phyloP scores from a whole-genome alignment of 495 filamentous ascomycete species.

The Penicillium arizonense region DNA sequence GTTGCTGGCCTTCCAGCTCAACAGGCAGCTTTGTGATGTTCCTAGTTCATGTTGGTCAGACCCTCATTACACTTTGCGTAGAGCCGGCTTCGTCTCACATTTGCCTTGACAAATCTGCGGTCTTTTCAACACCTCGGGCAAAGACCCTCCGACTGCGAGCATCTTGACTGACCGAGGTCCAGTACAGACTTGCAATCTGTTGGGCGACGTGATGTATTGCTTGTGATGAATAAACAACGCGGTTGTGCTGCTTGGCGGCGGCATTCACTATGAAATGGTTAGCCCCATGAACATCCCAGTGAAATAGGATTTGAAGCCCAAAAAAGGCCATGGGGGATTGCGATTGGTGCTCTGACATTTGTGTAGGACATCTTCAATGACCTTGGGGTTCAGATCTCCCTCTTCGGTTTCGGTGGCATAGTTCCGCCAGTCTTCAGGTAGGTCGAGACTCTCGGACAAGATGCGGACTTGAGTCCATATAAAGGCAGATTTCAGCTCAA shows the following conservation, averaged over 20 bases:
- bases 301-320: not conserved
- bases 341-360: slow-evolving; percentile 35
- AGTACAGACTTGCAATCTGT: slow-evolving; percentile 76
- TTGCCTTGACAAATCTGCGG: slow-evolving; percentile 46
- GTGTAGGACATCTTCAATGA: slow-evolving; percentile 54
- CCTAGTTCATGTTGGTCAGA: slow-evolving; percentile 26
- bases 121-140: slow-evolving; percentile 37
- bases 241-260: slow-evolving; percentile 65
- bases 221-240: slow-evolving; percentile 70
- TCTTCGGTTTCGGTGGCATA: slow-evolving; percentile 41
- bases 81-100: slow-evolving; percentile 24
- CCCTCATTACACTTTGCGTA: not conserved
- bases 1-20: slow-evolving; percentile 29
- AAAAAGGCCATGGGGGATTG: not conserved
- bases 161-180: slow-evolving; percentile 47
- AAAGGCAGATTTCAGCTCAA: slow-evolving; percentile 63
- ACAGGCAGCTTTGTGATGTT: slow-evolving; percentile 39
- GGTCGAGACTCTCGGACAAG: slow-evolving; percentile 54
- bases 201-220: slow-evolving; percentile 77
- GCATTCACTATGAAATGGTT: slow-evolving; percentile 54
- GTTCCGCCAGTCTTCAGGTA: slow-evolving; percentile 57
- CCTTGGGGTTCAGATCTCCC: slow-evolving; percentile 49
- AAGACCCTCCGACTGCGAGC: slow-evolving; percentile 38
- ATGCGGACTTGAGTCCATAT: slow-evolving; percentile 61
- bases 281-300: not conserved